Evolutionary conservation across 1,284 basidiomycete species (phyloP), one percentile per base, ranked within the genome.

Genomic region (Moesziomyces sp.): DNA sequence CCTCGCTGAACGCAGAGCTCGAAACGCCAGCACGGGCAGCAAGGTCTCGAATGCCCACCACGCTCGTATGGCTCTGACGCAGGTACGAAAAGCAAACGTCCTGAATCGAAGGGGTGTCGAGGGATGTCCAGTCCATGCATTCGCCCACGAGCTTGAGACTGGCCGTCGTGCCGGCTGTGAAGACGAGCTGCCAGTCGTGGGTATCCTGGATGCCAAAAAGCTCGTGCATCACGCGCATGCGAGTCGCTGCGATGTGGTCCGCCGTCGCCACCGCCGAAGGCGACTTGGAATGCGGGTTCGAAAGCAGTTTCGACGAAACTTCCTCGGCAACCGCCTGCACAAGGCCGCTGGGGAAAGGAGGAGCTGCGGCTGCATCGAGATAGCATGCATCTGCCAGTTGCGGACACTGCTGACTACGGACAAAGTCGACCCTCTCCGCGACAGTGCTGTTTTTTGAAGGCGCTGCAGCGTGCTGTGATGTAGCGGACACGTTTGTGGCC

Each of bases 211-310:
- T 62, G 35, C 70, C 72, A 35, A 84, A 85, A 11, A 85, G 52
- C 24, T 81, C 64, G 10, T 52, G 42, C 46, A 83, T 71, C 16
- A 84, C 76, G 1, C 74, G 65, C 1, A 67, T 26, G 1, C 83
- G 78, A 8, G 68, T 62, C 10, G 53, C 24, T 10, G 65, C 71
- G 59, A 85, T 77, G 35, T 58, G 46, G 34, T 67, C 57, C 7
- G 75, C 62, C 6, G 83, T 83, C 2, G 58, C 54, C 5, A 59
- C 52, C 10, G 74, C 71, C 0, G 83, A 73, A 1, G 82, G 77
- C 3, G 79, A 82, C 14, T 72, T 64, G 7, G 83, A 84, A 53
- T 85, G 84, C 1, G 84, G 84, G 38, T 84, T 84, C 5, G 76
- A 71, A 28, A 78, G 76, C 13, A 84, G 77, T 19, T 68, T 74